These are phyloP conservation scores for Calophaca sinica DNA, from an alignment of 306 rosid species.

Conservation along the genomic window DNA sequence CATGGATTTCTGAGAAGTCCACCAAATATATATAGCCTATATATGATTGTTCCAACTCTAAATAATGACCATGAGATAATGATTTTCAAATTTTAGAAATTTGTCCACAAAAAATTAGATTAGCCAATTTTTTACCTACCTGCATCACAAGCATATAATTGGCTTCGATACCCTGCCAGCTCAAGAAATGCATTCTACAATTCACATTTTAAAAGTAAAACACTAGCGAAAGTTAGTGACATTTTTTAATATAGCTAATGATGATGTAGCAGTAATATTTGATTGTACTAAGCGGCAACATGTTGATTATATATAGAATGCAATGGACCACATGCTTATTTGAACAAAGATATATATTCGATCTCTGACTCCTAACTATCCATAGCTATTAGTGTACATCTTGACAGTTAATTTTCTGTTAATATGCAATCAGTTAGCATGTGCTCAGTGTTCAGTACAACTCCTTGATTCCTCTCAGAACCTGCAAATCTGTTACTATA, in stretches of 20 bases:
- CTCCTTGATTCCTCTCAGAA: slow-evolving; percentile 43
- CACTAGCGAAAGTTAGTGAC: slow-evolving; percentile 37
- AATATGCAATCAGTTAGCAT: slow-evolving; percentile 43
- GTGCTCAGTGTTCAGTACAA: slow-evolving; percentile 30
- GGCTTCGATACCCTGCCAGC: slow-evolving; percentile 10
- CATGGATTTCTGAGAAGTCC: slow-evolving; percentile 29
- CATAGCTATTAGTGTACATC: slow-evolving; percentile 1
- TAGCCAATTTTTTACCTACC: background rate
- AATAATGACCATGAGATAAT: background rate
- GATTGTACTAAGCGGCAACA: no score
- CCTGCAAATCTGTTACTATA: background rate
- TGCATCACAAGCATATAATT: slow-evolving; percentile 28
- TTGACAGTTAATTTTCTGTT: slow-evolving; percentile 48
- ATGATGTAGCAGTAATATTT: background rate
- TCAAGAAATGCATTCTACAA: slow-evolving; percentile 41
- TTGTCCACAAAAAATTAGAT: no score
- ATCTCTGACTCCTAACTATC: slow-evolving; percentile 38
- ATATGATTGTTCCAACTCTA: slow-evolving; percentile 36
- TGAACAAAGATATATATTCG: slow-evolving; percentile 40
- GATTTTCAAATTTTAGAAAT: slow-evolving; percentile 16
- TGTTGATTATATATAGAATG: slow-evolving; percentile 23
- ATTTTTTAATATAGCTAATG: slow-evolving; percentile 37
- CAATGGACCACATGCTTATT: slow-evolving; percentile 42
- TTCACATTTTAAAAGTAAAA: slow-evolving; percentile 20
- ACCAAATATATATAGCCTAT: slow-evolving; percentile 42